phyloP scores from a whole-genome alignment of 2,329 filamentous ascomycete species.

The Clarireedia monteithiana region DNA sequence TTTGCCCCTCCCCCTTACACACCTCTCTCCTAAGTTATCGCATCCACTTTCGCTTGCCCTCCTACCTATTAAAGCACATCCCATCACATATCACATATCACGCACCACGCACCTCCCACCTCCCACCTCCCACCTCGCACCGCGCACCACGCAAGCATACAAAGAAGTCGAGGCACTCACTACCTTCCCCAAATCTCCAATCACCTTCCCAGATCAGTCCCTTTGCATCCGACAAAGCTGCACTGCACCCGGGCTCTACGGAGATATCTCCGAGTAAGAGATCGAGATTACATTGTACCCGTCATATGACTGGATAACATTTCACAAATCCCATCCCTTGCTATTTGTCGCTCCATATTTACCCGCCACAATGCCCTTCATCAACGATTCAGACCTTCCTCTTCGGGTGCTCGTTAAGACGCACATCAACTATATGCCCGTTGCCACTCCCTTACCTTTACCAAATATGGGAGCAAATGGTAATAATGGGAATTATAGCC shows the following conservation, averaged over 20 bases:
- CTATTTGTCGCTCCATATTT: not conserved
- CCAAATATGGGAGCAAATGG: conserved; percentile 14
- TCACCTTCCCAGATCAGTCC: not conserved
- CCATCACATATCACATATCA: too few relatives aligned
- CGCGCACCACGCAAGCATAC: not conserved
- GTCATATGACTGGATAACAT: not conserved
- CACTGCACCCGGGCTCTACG: not conserved
- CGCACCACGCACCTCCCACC: too few relatives aligned
- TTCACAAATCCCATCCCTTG: not conserved
- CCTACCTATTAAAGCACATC: too few relatives aligned
- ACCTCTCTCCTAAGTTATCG: too few relatives aligned
- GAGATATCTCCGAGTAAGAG: not conserved
- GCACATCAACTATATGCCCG: conserved; percentile 12
- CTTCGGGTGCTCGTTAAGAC: conserved; percentile 12
- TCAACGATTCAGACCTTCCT: conserved; percentile 18
- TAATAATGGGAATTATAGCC: conserved; percentile 14
- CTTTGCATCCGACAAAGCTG: not conserved
- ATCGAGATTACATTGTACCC: not conserved
- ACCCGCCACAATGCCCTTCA: conserved; percentile 19
- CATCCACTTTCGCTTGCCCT: too few relatives aligned
- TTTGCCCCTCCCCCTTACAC: too few relatives aligned
- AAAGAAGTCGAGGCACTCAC: not conserved
- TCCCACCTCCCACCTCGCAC: too few relatives aligned
- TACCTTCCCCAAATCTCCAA: not conserved
- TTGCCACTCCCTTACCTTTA: conserved; percentile 15